Evolutionary conservation across 352 stramenopile genomes (phyloP).

Genomic region (Phytopythium helicoides): DNA sequence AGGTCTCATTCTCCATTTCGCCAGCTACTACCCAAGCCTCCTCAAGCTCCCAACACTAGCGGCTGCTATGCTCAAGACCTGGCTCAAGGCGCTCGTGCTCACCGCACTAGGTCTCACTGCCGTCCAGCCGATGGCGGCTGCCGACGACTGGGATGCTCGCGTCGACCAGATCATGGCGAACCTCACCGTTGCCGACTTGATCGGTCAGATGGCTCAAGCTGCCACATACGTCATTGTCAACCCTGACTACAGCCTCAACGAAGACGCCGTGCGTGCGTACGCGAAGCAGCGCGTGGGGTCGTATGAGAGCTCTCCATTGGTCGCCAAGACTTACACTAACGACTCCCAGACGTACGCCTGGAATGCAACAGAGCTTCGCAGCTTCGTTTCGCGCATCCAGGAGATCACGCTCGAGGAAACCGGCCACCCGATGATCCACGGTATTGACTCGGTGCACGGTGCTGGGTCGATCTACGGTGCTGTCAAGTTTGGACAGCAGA

Average conservation of each 20-base stretch:
- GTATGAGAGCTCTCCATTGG: constrained; percentile 74
- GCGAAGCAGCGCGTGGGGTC: constrained; percentile 72
- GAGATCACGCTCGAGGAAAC: constrained; percentile 53
- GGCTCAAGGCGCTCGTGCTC: no score
- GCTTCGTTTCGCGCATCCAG: constrained; percentile 58
- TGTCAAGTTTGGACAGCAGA: constrained; percentile 75
- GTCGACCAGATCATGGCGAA: constrained; percentile 14
- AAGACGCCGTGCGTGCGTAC: constrained; percentile 55
- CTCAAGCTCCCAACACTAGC: no score
- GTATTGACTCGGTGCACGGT: constrained; percentile 84
- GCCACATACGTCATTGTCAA: constrained; percentile 72
- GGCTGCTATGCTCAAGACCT: no score
- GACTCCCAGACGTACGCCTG: constrained; percentile 22
- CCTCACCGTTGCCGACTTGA: constrained; percentile 28
- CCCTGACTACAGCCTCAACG: constrained; percentile 49
- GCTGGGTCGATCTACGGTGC: constrained; percentile 69
- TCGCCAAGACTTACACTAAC: constrained; percentile 5
- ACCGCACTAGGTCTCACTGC: no score
- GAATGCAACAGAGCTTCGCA: constrained; percentile 51
- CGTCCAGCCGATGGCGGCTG: constrained; percentile 1
- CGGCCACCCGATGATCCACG: constrained; percentile 63
- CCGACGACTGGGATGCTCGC: constrained; percentile 10
- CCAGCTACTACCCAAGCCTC: no score
- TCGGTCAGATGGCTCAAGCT: constrained; percentile 91
- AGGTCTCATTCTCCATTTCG: no score